These are phyloP conservation scores for Neohortaea acidophila DNA, from an alignment of 495 filamentous ascomycete genomes.

Conservation along the genomic window DNA sequence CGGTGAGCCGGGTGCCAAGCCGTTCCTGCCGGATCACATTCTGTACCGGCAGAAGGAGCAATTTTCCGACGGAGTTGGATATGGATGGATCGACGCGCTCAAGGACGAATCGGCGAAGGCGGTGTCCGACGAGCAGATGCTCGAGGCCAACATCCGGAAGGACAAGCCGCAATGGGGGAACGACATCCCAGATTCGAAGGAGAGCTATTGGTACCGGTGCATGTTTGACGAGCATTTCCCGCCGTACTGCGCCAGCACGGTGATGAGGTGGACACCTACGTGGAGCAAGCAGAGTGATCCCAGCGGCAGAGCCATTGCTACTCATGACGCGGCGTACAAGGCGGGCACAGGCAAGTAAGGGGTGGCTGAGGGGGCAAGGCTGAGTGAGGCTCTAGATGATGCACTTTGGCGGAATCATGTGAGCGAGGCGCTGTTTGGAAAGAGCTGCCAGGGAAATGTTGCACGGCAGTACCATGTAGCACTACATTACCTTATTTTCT, in stretches of 20 bases:
- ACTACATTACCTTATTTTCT: too few species aligned
- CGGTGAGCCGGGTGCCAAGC: conserved; percentile 57
- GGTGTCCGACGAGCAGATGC: conserved; percentile 87
- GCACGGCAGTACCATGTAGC: too few species aligned
- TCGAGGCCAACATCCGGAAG: conserved; percentile 40
- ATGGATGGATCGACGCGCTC: conserved; percentile 95
- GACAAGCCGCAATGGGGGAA: conserved; percentile 88
- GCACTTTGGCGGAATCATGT: too few species aligned
- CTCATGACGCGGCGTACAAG: conserved; percentile 14
- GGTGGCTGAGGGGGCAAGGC: too few species aligned
- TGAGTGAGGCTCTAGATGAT: too few species aligned
- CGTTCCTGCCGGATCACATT: conserved; percentile 88
- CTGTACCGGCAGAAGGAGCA: conserved; percentile 99
- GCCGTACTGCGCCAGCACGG: conserved; percentile 72
- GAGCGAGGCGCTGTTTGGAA: too few species aligned
- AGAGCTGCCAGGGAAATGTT: too few species aligned
- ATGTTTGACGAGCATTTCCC: conserved; percentile 99
- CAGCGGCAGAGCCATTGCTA: conserved; percentile 49
- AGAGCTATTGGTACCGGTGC: conserved; percentile 94
- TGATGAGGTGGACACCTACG: conserved; percentile 93
- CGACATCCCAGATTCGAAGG: conserved; percentile 89
- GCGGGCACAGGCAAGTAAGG: too few species aligned
- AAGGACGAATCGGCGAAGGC: conserved; percentile 83
- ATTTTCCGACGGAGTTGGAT: conserved; percentile 95
- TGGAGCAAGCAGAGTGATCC: conserved; percentile 95